These are phyloP conservation scores for Monosporascus sp. DNA, from an alignment of 2,329 filamentous ascomycete genomes.

Conservation along the genomic window DNA sequence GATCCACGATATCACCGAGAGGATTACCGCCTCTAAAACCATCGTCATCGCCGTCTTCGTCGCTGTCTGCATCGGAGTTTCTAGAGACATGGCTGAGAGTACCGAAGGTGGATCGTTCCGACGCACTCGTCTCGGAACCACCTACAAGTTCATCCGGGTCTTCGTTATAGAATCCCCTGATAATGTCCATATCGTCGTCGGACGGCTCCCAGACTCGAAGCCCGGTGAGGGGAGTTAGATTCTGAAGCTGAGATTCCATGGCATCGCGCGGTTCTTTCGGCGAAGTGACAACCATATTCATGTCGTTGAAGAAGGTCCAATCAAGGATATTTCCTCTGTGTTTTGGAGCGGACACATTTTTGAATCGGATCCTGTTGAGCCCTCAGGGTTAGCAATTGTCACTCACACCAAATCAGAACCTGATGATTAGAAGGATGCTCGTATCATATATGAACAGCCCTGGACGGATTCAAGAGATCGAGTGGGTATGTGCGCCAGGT, in stretches of 20 bases:
- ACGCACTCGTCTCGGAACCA: constrained; percentile 1
- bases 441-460: too few relatives aligned
- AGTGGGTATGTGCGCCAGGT: too few relatives aligned
- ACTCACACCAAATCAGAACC: too few relatives aligned
- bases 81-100: neutral
- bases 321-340: constrained; percentile 21
- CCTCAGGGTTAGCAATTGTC: too few relatives aligned
- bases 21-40: neutral
- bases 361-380: constrained; percentile 28
- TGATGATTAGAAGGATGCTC: too few relatives aligned
- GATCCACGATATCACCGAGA: neutral
- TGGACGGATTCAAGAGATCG: too few relatives aligned
- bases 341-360: constrained; percentile 27
- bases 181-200: constrained; percentile 11
- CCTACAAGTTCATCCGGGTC: neutral
- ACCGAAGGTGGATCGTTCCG: neutral
- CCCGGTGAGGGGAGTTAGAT: constrained; percentile 13
- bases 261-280: constrained; percentile 13
- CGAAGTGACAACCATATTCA: constrained; percentile 18
- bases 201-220: constrained; percentile 11
- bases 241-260: constrained; percentile 15
- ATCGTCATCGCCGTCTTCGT: constrained; percentile 2
- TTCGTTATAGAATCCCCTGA: constrained; percentile 18
- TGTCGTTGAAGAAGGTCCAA: constrained; percentile 27
- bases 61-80: neutral